A percentile compares a stretch with the other conserved stretches of the same genome.
phyloP scores from a whole-genome alignment of 306 rosid genomes.

The Vigna angularis region DNA sequence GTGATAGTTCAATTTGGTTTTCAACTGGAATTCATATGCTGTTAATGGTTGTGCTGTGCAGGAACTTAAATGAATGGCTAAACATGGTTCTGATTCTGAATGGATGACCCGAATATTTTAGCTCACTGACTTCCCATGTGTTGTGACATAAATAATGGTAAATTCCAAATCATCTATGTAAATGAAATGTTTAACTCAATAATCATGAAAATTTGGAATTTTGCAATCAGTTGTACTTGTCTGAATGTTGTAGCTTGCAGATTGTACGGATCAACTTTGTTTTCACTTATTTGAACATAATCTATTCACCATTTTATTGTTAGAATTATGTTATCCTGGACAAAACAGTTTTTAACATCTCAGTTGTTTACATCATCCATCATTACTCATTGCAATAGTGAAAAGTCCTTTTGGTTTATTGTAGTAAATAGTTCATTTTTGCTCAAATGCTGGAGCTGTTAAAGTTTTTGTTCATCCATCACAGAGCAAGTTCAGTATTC shows the following conservation, averaged over 20 bases:
- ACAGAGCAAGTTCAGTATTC: slow-evolving; percentile 1
- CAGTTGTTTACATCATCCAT: slow-evolving; percentile 1
- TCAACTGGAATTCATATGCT: slow-evolving; percentile 9
- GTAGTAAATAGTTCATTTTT: slow-evolving; percentile 12
- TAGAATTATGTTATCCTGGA: slow-evolving; percentile 4
- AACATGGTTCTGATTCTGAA: slow-evolving; percentile 11
- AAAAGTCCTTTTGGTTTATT: neutral
- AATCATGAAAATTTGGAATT: slow-evolving; percentile 37
- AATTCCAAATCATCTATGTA: slow-evolving; percentile 51
- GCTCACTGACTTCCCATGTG: slow-evolving; percentile 46
- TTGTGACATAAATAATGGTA: slow-evolving; percentile 60
- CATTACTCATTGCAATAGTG: slow-evolving; percentile 11
- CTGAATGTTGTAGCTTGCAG: slow-evolving; percentile 41
- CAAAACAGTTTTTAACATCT: neutral
- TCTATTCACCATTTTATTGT: slow-evolving; percentile 34
- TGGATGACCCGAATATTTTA: slow-evolving; percentile 41
- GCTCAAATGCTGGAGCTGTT: slow-evolving; percentile 12
- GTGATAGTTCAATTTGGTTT: slow-evolving; percentile 11
- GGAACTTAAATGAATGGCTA: slow-evolving; percentile 37
- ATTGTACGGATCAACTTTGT: slow-evolving; percentile 39
- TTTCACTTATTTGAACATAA: slow-evolving; percentile 19
- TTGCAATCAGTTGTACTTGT: slow-evolving; percentile 26
- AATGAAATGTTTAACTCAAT: slow-evolving; percentile 44
- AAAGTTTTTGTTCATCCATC: slow-evolving; percentile 33
- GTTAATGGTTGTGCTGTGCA: slow-evolving; percentile 35